Conservation (phyloP, 2,329 filamentous ascomycete genomes). For the Diaporthe sp. region DNA sequence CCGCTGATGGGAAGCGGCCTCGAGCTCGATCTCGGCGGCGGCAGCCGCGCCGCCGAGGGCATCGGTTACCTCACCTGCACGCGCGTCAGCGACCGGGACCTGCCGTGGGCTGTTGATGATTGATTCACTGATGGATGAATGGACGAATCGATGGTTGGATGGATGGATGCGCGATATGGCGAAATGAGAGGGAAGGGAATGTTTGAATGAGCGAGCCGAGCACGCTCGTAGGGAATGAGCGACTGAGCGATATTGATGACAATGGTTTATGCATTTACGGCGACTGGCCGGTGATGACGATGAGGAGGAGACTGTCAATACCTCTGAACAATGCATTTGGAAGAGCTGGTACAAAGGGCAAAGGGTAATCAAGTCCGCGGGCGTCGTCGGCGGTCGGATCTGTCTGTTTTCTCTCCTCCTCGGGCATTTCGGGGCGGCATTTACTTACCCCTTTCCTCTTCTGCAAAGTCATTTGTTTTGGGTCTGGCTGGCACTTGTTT, state of each 20-base stretch:
- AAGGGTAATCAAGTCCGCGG: constrained; percentile 1
- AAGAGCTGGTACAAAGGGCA: constrained; percentile 16
- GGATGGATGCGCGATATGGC: not conserved
- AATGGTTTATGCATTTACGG: constrained; percentile 23
- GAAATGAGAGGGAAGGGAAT: not conserved
- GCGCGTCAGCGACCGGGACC: constrained; percentile 61
- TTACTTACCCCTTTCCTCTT: constrained; percentile 7
- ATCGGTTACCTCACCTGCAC: constrained; percentile 68
- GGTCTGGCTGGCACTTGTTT: constrained; percentile 8
- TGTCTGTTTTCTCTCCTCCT: constrained; percentile 10
- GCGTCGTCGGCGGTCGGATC: constrained; percentile 25
- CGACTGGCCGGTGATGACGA: not conserved
- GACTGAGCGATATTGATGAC: constrained; percentile 26
- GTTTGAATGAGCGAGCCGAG: not conserved
- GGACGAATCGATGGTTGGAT: not conserved
- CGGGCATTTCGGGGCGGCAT: constrained; percentile 28
- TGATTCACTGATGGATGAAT: constrained; percentile 26
- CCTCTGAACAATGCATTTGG: constrained; percentile 8
- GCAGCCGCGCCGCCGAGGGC: constrained; percentile 57
- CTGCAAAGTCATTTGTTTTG: constrained; percentile 24
- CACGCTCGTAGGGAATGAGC: not conserved
- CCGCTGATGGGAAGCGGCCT: constrained; percentile 89
- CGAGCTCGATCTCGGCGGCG: constrained; percentile 78
- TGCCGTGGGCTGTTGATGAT: constrained; percentile 63
- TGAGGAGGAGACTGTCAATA: constrained; percentile 9